A percentile compares a stretch with the other conserved stretches of the same genome.
Conservation (phyloP, 169 alveolate genomes). For the Eimeria necatrix region DNA sequence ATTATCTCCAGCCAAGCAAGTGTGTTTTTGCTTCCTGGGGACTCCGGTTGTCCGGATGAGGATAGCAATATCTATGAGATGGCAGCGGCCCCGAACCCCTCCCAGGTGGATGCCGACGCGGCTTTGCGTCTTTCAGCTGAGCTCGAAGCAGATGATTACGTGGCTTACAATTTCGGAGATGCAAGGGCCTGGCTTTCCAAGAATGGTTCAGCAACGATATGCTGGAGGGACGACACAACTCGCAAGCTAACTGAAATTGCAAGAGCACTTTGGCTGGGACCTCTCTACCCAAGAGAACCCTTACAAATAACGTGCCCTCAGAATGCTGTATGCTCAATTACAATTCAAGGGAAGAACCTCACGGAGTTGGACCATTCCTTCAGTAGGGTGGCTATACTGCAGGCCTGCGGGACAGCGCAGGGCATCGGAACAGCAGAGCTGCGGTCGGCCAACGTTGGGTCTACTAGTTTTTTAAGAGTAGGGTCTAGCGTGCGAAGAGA, state of each 20-base stretch:
- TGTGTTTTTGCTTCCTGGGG: slow-evolving; percentile 69
- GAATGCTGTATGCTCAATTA: slow-evolving; percentile 33
- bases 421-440: slow-evolving; percentile 74
- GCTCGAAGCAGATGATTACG: background rate
- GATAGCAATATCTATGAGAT: background rate
- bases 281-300: background rate
- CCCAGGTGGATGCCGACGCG: background rate
- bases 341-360: slow-evolving; percentile 58
- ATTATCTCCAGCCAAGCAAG: slow-evolving; percentile 24
- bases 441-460: slow-evolving; percentile 33
- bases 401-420: slow-evolving; percentile 59
- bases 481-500: background rate
- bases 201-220: slow-evolving; percentile 50
- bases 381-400: slow-evolving; percentile 68
- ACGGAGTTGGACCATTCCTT: slow-evolving; percentile 60
- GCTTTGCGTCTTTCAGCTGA: slow-evolving; percentile 29
- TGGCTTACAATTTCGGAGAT: background rate
- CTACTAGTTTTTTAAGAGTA: slow-evolving; percentile 15
- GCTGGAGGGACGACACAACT: slow-evolving; percentile 48
- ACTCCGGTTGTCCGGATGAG: slow-evolving; percentile 41
- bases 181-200: slow-evolving; percentile 58
- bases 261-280: slow-evolving; percentile 73
- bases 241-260: background rate
- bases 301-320: slow-evolving; percentile 6
- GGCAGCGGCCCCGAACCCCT: background rate